phyloP scores from a whole-genome alignment of 768 basidiomycete genomes.

The Kwoniella bestiolae region DNA sequence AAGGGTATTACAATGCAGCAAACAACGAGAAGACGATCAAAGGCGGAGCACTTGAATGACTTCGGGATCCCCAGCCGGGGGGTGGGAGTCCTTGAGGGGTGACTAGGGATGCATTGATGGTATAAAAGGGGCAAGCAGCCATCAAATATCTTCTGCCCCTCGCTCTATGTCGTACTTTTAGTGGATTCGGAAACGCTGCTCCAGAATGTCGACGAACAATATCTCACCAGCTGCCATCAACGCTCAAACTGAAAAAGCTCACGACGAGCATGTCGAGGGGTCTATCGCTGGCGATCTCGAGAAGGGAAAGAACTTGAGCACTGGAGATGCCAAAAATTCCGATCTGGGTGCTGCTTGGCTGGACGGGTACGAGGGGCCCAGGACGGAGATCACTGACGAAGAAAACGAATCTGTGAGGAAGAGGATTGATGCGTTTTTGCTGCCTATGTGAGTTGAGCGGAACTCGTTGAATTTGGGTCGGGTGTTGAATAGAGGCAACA shows the following conservation, averaged over 20 bases:
- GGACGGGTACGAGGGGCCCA: background rate
- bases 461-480: background rate
- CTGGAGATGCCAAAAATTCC: background rate
- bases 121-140: background rate
- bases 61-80: constrained; percentile 7
- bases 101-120: background rate
- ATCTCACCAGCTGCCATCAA: too few relatives aligned
- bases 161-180: background rate
- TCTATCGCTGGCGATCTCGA: constrained; percentile 2
- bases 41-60: background rate
- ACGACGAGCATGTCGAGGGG: constrained; percentile 1
- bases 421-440: constrained; percentile 7
- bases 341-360: constrained; percentile 9
- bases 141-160: background rate
- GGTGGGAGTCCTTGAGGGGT: background rate
- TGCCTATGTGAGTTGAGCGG: background rate
- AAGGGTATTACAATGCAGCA: background rate
- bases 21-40: background rate
- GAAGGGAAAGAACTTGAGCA: background rate
- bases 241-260: background rate
- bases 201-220: background rate
- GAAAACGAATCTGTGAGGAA: constrained; percentile 5
- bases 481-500: background rate
- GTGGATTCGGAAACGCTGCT: too few relatives aligned
- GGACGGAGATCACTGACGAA: constrained; percentile 11